phyloP scores from a whole-genome alignment of 805 yeast species.

The Hanseniaspora pseudoguilliermondii region DNA sequence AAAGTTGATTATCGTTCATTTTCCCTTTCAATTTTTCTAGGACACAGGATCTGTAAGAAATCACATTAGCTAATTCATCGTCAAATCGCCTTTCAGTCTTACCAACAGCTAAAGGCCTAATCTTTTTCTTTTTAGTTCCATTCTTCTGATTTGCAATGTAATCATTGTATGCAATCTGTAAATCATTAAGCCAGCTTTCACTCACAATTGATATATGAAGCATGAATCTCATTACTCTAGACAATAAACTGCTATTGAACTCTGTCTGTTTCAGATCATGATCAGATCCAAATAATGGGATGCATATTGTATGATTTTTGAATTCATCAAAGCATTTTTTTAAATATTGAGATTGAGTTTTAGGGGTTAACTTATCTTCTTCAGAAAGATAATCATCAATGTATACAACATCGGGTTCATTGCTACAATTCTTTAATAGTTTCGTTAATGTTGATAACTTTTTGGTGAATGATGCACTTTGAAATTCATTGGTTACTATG shows the following conservation, averaged over 20 bases:
- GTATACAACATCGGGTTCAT: background rate
- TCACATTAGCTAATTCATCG: background rate
- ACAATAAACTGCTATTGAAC: background rate
- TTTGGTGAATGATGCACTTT: background rate
- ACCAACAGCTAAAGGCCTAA: background rate
- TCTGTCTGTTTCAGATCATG: background rate
- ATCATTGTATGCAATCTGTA: background rate
- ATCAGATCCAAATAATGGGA: background rate
- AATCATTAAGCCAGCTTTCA: conserved; percentile 1
- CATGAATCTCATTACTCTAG: conserved; percentile 4
- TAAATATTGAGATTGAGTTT: background rate
- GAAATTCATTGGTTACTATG: background rate
- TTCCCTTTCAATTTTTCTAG: background rate
- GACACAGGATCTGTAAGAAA: conserved; percentile 1
- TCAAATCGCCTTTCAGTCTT: conserved; percentile 8
- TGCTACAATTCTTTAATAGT: background rate
- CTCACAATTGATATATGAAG: conserved; percentile 2
- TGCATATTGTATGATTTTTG: background rate
- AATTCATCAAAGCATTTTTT: background rate
- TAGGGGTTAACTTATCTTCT: background rate
- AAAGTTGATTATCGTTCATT: background rate
- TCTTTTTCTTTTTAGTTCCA: background rate
- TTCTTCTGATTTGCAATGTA: background rate
- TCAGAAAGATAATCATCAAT: background rate
- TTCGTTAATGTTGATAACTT: background rate